phyloP scores from a whole-genome alignment of 208 protist species.

The Leishmania major region DNA sequence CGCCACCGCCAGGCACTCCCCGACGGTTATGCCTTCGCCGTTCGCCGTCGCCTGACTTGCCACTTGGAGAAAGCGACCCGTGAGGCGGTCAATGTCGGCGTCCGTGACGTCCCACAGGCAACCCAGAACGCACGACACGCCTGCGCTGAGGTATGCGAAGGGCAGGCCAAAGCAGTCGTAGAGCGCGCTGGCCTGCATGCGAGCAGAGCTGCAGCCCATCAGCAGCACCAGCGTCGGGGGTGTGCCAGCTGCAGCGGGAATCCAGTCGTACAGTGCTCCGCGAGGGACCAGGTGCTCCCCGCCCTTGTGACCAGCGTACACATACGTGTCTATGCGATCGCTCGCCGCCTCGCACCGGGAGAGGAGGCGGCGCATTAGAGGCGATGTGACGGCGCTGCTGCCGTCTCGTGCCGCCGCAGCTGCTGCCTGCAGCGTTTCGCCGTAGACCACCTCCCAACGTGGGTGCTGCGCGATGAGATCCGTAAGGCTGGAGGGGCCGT shows the following conservation, averaged over 20 bases:
- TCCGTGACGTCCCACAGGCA: slow-evolving; percentile 86
- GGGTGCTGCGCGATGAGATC: slow-evolving; percentile 23
- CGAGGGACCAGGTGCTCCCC: slow-evolving; percentile 57
- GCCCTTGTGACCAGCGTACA: slow-evolving; percentile 73
- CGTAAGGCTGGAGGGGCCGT: slow-evolving; percentile 4
- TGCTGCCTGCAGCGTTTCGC: slow-evolving; percentile 11
- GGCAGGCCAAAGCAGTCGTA: slow-evolving; percentile 71
- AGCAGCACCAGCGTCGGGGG: slow-evolving; percentile 42
- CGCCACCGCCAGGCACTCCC: slow-evolving; percentile 54
- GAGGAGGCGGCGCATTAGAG: slow-evolving; percentile 28
- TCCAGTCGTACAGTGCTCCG: slow-evolving; percentile 49
- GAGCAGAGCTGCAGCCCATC: slow-evolving; percentile 87
- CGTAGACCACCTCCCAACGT: slow-evolving; percentile 33
- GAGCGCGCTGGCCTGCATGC: slow-evolving; percentile 32
- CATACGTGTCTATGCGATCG: slow-evolving; percentile 37
- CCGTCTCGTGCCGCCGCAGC: not conserved
- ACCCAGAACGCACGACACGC: slow-evolving; percentile 50
- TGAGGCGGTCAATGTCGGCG: slow-evolving; percentile 77
- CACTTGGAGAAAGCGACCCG: slow-evolving; percentile 38
- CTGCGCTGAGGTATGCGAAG: slow-evolving; percentile 75
- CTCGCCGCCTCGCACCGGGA: not conserved
- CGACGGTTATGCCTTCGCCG: slow-evolving; percentile 25
- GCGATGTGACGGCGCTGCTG: not conserved
- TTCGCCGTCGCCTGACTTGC: not conserved
- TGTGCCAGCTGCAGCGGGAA: slow-evolving; percentile 20